A percentile compares a stretch with the other conserved stretches of the same genome.
Evolutionary conservation across 345 rosid genomes (phyloP).

Genomic region (Eucalyptus shirleyi): DNA sequence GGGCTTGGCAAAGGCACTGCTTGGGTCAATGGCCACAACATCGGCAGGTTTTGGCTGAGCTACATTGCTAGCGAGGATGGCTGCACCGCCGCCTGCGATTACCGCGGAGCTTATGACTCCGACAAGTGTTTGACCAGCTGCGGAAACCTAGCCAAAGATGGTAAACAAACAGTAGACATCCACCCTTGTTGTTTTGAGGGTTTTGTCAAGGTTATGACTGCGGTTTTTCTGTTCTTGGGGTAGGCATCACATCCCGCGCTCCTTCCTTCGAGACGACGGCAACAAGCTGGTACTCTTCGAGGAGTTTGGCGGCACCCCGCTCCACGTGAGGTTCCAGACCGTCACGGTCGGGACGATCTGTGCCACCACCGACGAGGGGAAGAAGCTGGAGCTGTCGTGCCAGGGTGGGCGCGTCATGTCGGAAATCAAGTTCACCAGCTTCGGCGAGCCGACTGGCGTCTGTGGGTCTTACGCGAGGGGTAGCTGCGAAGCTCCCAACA

Average conservation of each 20-base stretch:
- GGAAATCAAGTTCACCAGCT: constrained; percentile 24
- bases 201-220: neutral
- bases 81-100: constrained; percentile 32
- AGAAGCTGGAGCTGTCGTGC: constrained; percentile 18
- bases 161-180: neutral
- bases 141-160: constrained; percentile 50
- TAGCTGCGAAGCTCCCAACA: neutral
- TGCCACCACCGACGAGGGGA: constrained; percentile 10
- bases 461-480: constrained; percentile 13
- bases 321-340: constrained; percentile 5
- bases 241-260: constrained; percentile 51
- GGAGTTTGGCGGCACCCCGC: constrained; percentile 31
- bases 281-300: constrained; percentile 29
- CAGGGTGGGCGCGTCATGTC: constrained; percentile 6
- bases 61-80: constrained; percentile 11
- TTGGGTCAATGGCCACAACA: constrained; percentile 62
- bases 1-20: constrained; percentile 69
- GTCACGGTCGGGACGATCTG: constrained; percentile 14
- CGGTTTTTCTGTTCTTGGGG: neutral
- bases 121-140: constrained; percentile 29
- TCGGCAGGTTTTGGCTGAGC: constrained; percentile 64
- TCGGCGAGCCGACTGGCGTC: constrained; percentile 12
- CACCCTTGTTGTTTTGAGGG: neutral
- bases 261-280: neutral
- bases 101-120: constrained; percentile 19